Evolutionary conservation across 768 basidiomycete genomes (phyloP), one percentile per base, ranked within the genome.

Genomic region (Melanogaster broomeanus): DNA sequence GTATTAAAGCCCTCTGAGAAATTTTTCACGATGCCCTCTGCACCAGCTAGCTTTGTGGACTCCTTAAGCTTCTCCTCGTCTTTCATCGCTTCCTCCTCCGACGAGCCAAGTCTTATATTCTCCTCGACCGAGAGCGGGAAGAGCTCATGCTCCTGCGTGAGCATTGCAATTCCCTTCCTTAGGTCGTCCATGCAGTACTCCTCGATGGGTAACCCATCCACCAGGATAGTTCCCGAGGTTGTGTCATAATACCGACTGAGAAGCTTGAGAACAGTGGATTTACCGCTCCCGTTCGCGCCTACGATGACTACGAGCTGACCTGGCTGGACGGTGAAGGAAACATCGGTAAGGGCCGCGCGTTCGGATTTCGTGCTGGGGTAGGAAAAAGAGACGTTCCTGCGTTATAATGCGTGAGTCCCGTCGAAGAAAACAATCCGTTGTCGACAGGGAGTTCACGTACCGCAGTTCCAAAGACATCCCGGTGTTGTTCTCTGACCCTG

Each of bases 381-480:
- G 10, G 68, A 61, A 51, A 85, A 85, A 0, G 68, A 67, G 0
- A 85, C 73, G 44, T 82, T 60, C 18, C 84, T 85, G 35, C 2
- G 31, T 5, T n/a, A 11, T n/a, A 31, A 27, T 27, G 25, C 7
- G 24, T 15, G 25, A n/a, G 15, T 18, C 7, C 3, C 12, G 21
- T 40, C 16, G 41, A 42, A 10, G 22, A 16, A 7, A 27, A n/a
- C n/a, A 4, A 1, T 42, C 19, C 24, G 39, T n/a, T 25, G 13
- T n/a, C 22, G 3, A 21, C 5, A 11, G 15, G 13, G 15, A 28
- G 2, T 8, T 8, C 31, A 4, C 55, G 10, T 41, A 67, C 65
- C 48, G 48, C 3, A 65, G 24, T 47, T 65, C 55, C 21, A 65
- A 38, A 0, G 49, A 33, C 53, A 62, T 56, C 2, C 64, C 64